These are phyloP conservation scores for Arthrocladium fulminans DNA, from an alignment of 2,329 filamentous ascomycete genomes.

Conservation along the genomic window DNA sequence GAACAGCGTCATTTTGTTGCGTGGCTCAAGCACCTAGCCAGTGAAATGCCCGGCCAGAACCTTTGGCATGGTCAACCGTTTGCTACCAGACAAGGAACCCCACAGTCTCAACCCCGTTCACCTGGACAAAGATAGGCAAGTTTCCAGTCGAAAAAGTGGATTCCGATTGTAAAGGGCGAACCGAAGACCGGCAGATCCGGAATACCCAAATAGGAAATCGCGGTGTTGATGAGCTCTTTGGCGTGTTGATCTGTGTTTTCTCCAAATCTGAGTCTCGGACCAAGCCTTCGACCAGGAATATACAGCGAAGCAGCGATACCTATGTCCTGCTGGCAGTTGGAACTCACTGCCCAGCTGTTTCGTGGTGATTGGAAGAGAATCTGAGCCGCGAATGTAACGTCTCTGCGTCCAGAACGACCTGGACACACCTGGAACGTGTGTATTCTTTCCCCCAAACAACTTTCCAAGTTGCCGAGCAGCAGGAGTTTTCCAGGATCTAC, in stretches of 20 bases:
- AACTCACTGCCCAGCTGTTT: too few relatives aligned
- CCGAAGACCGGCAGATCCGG: neutral
- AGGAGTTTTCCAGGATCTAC: too few relatives aligned
- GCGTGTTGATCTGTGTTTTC: neutral
- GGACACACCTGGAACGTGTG: too few relatives aligned
- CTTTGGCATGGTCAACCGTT: neutral
- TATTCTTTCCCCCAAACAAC: too few relatives aligned
- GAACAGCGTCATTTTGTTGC: neutral
- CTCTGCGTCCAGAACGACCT: too few relatives aligned
- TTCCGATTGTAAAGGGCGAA: neutral
- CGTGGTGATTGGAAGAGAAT: too few relatives aligned
- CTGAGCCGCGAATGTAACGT: too few relatives aligned
- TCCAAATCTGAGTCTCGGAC: neutral
- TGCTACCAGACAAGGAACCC: neutral
- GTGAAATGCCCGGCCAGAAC: neutral
- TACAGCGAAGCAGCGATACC: neutral
- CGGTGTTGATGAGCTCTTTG: neutral
- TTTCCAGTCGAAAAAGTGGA: neutral
- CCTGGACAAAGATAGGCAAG: neutral
- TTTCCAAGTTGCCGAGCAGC: too few relatives aligned
- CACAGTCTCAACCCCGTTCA: neutral
- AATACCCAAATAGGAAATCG: neutral
- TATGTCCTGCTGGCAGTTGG: too few relatives aligned
- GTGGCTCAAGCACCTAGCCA: neutral
- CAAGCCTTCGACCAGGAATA: neutral